These are phyloP conservation scores for Russula olivacea DNA, from an alignment of 768 basidiomycete species.

Conservation along the genomic window DNA sequence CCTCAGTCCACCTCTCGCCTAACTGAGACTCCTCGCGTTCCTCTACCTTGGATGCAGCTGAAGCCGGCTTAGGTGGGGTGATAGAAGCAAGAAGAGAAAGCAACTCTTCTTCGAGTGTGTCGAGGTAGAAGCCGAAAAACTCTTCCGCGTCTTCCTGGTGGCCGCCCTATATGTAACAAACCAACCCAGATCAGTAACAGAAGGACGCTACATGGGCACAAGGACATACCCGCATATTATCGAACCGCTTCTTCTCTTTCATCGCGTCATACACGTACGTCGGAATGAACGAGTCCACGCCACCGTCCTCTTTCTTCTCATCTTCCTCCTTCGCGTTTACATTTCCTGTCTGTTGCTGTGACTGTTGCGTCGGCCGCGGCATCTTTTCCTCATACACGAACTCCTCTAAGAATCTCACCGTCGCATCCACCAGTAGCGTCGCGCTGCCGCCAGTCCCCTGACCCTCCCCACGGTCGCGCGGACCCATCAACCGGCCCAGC, in stretches of 20 bases:
- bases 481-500: conserved; percentile 48
- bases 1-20: conserved; percentile 86
- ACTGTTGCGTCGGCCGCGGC: conserved; percentile 24
- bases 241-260: conserved; percentile 90
- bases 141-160: conserved; percentile 99
- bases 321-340: conserved; percentile 37
- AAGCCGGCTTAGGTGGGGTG: conserved; percentile 35
- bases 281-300: conserved; percentile 72
- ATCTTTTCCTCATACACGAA: conserved; percentile 42
- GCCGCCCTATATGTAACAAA: conserved; percentile 49
- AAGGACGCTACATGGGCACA: no score
- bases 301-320: conserved; percentile 44
- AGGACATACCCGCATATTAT: conserved; percentile 75
- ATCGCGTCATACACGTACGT: conserved; percentile 86
- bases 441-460: conserved; percentile 27
- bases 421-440: conserved; percentile 61
- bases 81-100: conserved; percentile 56
- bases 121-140: conserved; percentile 95
- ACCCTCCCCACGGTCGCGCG: conserved; percentile 30
- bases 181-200: conserved; percentile 2
- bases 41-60: conserved; percentile 34
- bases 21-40: conserved; percentile 40
- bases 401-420: conserved; percentile 70
- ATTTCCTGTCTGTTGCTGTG: conserved; percentile 21
- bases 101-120: conserved; percentile 91